A percentile compares a stretch with the other conserved stretches of the same genome.
These are phyloP conservation scores for Trichosporon sp. DNA, from an alignment of 1,284 basidiomycete genomes.

Conservation along the genomic window DNA sequence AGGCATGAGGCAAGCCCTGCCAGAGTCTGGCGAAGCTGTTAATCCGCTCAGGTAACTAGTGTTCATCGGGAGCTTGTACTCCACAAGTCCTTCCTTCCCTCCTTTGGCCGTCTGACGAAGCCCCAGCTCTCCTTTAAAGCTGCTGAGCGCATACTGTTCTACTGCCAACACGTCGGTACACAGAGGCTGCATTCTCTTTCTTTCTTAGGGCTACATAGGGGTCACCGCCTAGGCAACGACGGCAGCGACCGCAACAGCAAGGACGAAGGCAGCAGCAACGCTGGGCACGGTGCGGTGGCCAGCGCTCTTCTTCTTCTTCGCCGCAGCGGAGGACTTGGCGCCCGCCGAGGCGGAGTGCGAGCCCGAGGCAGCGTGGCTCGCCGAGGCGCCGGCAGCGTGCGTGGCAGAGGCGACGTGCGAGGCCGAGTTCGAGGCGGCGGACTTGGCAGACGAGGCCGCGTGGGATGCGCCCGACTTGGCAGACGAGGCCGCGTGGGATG, in stretches of 20 bases:
- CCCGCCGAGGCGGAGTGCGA: neutral
- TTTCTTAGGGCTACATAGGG: neutral
- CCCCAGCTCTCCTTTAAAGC: too few relatives aligned
- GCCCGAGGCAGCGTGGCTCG: neutral
- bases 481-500: neutral
- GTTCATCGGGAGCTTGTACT: too few relatives aligned
- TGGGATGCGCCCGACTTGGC: neutral
- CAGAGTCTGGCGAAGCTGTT: too few relatives aligned
- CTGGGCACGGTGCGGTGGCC: neutral
- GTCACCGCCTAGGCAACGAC: neutral
- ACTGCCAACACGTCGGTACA: neutral
- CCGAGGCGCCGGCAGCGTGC: neutral
- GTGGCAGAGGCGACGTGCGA: neutral
- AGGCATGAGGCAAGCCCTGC: too few relatives aligned
- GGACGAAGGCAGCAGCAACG: neutral
- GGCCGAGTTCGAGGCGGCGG: neutral
- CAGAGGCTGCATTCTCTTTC: neutral
- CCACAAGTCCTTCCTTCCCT: too few relatives aligned
- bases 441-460: neutral
- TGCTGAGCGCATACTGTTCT: too few relatives aligned
- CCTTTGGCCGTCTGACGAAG: too few relatives aligned
- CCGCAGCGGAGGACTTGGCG: neutral
- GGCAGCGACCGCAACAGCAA: neutral
- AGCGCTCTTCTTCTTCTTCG: neutral
- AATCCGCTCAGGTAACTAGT: too few relatives aligned